These are phyloP conservation scores for Fusarium duplospermum DNA, from an alignment of 2,329 filamentous ascomycete species.

Conservation along the genomic window DNA sequence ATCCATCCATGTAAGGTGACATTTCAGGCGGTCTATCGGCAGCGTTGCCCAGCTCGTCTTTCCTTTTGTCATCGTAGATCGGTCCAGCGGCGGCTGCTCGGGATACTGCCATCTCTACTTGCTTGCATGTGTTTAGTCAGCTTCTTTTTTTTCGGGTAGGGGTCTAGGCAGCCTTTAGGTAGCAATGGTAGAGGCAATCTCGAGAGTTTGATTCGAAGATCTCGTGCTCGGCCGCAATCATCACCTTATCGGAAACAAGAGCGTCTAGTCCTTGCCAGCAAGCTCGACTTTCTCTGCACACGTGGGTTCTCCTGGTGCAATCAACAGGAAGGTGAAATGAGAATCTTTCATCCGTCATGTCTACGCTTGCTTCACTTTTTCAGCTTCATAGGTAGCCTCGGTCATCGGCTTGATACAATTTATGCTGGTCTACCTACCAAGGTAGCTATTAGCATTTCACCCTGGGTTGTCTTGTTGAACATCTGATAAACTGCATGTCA, in stretches of 20 bases:
- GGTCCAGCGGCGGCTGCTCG: conserved; percentile 3
- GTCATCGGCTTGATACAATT: not conserved
- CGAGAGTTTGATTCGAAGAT: conserved; percentile 17
- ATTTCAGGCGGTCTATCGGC: not conserved
- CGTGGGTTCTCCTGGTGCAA: not conserved
- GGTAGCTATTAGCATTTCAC: not conserved
- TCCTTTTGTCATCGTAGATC: conserved; percentile 12
- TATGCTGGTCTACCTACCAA: not conserved
- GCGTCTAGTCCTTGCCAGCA: not conserved
- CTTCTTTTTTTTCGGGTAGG: not conserved
- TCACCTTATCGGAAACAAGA: not conserved
- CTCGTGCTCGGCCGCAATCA: not conserved
- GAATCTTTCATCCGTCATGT: not conserved
- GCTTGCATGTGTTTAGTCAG: conserved; percentile 29
- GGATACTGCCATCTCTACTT: not conserved
- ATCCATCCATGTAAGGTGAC: conserved; percentile 4
- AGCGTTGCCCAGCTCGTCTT: not conserved
- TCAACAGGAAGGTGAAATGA: not conserved
- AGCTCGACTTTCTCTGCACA: not conserved
- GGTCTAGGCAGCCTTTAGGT: conserved; percentile 26
- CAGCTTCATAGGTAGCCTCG: not conserved
- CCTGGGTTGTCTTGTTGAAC: not conserved
- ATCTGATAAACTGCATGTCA: not conserved
- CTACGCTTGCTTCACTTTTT: not conserved
- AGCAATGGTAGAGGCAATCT: conserved; percentile 6